These are phyloP conservation scores for Puccinia coronata DNA, from an alignment of 1,284 basidiomycete species.

Conservation along the genomic window DNA sequence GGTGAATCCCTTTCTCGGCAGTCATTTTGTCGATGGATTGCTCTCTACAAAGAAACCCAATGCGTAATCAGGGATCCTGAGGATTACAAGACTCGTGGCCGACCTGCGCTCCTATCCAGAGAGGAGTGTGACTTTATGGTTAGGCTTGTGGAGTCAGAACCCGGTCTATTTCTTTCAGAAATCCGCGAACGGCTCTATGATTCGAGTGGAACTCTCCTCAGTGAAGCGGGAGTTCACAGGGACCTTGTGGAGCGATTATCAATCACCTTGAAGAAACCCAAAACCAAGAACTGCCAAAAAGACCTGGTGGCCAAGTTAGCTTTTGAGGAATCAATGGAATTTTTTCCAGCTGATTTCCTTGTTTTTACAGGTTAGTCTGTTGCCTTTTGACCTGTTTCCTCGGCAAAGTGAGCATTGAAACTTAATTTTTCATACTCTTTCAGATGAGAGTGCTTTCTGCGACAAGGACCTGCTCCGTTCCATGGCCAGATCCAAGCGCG, in stretches of 20 bases:
- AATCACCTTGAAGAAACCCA: neutral
- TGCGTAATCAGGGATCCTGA: neutral
- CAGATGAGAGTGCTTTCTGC: slow-evolving; percentile 7
- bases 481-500: neutral
- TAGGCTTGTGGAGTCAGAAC: neutral
- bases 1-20: too few species aligned
- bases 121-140: neutral
- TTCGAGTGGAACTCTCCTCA: neutral
- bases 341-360: neutral
- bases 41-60: neutral
- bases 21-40: too few species aligned
- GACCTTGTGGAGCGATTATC: too few species aligned
- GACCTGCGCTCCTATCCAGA: neutral
- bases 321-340: neutral
- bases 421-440: neutral
- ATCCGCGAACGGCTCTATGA: neutral
- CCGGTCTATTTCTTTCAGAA: neutral
- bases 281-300: neutral
- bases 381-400: neutral
- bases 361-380: slow-evolving; percentile 1
- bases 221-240: neutral
- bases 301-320: neutral
- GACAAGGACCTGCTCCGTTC: neutral
- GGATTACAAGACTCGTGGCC: neutral
- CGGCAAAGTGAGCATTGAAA: neutral